Conservation (phyloP, 805 yeast species). For the Starmerella tilneyi region DNA sequence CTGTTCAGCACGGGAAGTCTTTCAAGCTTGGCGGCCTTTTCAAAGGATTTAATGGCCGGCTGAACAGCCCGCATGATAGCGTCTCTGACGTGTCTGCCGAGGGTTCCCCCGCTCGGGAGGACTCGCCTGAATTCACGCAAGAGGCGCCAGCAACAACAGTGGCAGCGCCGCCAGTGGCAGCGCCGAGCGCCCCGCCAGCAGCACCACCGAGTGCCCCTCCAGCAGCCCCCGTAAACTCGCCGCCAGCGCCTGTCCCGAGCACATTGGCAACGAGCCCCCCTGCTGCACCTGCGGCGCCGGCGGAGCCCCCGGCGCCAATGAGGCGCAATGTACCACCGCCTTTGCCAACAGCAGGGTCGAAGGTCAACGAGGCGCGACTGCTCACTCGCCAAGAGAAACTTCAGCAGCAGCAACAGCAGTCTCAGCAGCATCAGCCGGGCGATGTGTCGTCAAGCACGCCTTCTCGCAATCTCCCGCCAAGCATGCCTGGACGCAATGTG, state of each 20-base stretch:
- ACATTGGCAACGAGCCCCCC: constrained; percentile 14
- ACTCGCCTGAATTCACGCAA: constrained; percentile 15
- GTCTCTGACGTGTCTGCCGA: constrained; percentile 13
- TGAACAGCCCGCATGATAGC: neutral
- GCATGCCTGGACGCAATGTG: neutral
- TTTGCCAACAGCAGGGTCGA: constrained; percentile 14
- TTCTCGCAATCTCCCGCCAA: neutral
- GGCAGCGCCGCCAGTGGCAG: constrained; percentile 9
- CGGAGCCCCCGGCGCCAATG: constrained; percentile 10
- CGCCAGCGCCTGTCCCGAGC: constrained; percentile 19
- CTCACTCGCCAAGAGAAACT: constrained; percentile 11
- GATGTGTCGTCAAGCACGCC: neutral
- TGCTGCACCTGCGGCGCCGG: constrained; percentile 2
- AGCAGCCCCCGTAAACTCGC: constrained; percentile 7
- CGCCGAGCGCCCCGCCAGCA: constrained; percentile 12
- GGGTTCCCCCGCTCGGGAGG: constrained; percentile 21
- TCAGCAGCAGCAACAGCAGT: constrained; percentile 6
- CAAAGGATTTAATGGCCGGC: constrained; percentile 7
- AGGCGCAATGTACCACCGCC: constrained; percentile 22
- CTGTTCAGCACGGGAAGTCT: constrained; percentile 3
- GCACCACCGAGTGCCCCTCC: constrained; percentile 8
- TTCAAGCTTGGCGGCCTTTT: constrained; percentile 18
- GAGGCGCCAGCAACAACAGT: constrained; percentile 4
- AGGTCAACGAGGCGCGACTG: constrained; percentile 17
- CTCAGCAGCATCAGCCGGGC: neutral